Base-by-base conservation (phyloP, 192 early-diverging fungal species). In the Haplosporangium gracile region DNA sequence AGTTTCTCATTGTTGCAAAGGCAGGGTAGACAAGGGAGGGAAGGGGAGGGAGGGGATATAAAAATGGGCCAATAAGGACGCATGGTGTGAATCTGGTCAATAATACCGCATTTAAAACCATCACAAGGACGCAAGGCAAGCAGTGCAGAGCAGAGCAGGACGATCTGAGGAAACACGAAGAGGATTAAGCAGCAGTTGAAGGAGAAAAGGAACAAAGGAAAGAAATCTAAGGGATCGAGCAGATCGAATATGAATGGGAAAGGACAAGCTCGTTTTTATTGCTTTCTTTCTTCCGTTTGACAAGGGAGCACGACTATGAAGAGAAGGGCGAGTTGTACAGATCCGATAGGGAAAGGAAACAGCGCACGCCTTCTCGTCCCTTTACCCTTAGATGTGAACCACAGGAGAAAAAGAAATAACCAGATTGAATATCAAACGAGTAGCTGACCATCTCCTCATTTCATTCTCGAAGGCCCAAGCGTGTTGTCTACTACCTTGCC, bases 401-500 rank as follows among this genome's bases (percentile, higher is more conserved):
- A 13, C 57, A 60, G 24, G 24, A 32, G 29, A 29, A 34, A 65
- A 29, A 11, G 60, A 15, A 15, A 32, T 32, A 15, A 9, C 29
- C 60, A 65, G 29, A 65, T 65, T 29, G 29, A 11, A 34, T 65
- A 15, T 65, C 11, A 4, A 65, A 15, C 5, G 32, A 32, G 2
- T 51, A n/a, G n/a, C n/a, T 60, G 22, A 60, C 55, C n/a, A 29
- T 26, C 13, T 65, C 26, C n/a, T 26, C 32, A 34, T 22, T 63
- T 75, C 32, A 57, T 72, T 15, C 24, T 51, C 57, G 5, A 72
- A 93, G 92, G 76, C 96, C 96, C 43, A 97, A 97, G 89, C 90
- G 94, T 80, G 95, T 95, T 26, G 91, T 94, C 68, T 97, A 95
- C 78, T 94, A 94, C 78, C 84, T 97, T 70, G 97, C 95, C n/a